Evolutionary conservation across 1,284 basidiomycete genomes (phyloP), one percentile per base, ranked within the genome.

Genomic region (Rhodotorula glutinis): DNA sequence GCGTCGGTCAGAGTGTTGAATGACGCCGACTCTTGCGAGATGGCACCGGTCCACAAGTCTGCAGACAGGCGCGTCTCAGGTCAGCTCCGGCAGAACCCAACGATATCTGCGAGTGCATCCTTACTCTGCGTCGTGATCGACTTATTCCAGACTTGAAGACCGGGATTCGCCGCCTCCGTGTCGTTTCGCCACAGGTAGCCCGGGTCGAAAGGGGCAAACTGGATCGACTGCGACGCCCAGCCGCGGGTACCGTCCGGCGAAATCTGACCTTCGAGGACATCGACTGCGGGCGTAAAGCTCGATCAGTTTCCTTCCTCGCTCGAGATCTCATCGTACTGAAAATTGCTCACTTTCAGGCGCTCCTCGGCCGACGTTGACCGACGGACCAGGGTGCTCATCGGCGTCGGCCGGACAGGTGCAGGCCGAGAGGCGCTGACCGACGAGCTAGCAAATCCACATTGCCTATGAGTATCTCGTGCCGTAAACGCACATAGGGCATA

Each of bases 171-270:
- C 16, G 33, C 62, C 2, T 30, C 16, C n/a, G 80, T 77, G n/a
- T 79, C 78, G 71, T 83, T 77, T 78, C 80, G 82, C 53, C 76
- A 76, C 54, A 81, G 80, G 53, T 78, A 78, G 8, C 60, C 71
- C 27, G 76, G 77, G 74, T 86, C 83, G 77, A 85, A 85, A 0
- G 85, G 85, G 74, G 82, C 84, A 60, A 78, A 75, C 70, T 81
- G 80, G 38, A 77, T 76, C 30, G 79, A 80, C 68, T 81, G 80
- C 19, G 79, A 80, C 0, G 79, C 78, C 0, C 72, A 75, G 23
- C 82, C 82, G 78, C 75, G 61, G 7, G 62, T 53, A 16, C 69
- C 73, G 16, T 60, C 69, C 55, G 74, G 73, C 16, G 76, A 75
- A 27, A 80, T 79, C 71, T 82, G 81, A 2, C 79, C 81, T 70